Conservation (phyloP, 2,329 filamentous ascomycete species). For the Aspergillus fijiensis region DNA sequence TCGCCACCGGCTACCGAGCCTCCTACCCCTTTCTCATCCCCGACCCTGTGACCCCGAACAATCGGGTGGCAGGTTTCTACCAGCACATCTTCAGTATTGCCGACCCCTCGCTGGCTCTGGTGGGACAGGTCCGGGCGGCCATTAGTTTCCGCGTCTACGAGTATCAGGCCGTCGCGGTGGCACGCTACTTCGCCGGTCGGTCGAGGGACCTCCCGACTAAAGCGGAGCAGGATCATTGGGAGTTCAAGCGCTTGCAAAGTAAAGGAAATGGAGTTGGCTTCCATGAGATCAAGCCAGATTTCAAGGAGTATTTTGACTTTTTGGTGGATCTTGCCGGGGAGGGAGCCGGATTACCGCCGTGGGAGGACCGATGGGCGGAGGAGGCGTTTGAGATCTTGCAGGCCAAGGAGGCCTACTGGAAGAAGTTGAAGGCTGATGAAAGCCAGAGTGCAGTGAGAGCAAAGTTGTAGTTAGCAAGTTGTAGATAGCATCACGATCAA, state of each 20-base stretch:
- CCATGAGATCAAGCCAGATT: conserved; percentile 33
- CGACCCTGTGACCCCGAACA: conserved; percentile 24
- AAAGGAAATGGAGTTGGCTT: conserved; percentile 23
- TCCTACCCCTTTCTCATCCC: conserved; percentile 31
- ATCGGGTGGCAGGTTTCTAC: conserved; percentile 29
- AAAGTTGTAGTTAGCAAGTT: too few species aligned
- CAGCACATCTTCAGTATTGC: conserved; percentile 32
- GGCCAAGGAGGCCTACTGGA: conserved; percentile 14
- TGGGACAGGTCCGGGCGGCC: conserved; percentile 29
- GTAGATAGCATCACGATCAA: too few species aligned
- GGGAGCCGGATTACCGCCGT: conserved; percentile 38
- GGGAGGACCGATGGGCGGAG: conserved; percentile 38
- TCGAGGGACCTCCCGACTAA: conserved; percentile 19
- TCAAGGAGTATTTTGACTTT: conserved; percentile 42
- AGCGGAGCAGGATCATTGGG: conserved; percentile 28
- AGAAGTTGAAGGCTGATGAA: too few species aligned
- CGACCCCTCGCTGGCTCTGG: conserved; percentile 30
- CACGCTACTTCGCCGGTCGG: conserved; percentile 28
- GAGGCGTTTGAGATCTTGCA: conserved; percentile 20
- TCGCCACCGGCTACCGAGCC: conserved; percentile 32
- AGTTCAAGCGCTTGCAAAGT: conserved; percentile 22
- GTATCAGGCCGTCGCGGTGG: conserved; percentile 32
- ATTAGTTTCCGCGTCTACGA: conserved; percentile 34
- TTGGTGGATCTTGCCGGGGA: conserved; percentile 41
- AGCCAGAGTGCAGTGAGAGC: too few species aligned